Conservation (phyloP, 73 alveolate species). For the Stentor roeselii region DNA sequence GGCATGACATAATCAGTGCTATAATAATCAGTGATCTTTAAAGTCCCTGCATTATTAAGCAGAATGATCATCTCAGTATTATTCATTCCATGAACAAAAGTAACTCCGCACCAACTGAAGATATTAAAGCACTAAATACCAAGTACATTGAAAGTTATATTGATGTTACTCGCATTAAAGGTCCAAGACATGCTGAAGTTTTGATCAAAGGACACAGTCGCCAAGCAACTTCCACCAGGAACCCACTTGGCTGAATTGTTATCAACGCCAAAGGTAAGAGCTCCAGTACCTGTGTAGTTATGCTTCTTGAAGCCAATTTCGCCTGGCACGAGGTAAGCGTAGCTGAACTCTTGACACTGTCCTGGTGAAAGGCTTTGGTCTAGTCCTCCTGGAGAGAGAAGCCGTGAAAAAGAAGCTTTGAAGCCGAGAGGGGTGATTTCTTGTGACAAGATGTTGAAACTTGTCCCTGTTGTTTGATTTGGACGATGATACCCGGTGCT, state of each 20-base stretch:
- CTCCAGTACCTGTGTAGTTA: background rate
- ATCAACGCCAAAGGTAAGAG: background rate
- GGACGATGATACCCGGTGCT: background rate
- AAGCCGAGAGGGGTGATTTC: background rate
- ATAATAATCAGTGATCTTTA: background rate
- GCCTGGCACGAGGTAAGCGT: background rate
- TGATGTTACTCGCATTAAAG: background rate
- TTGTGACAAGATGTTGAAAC: background rate
- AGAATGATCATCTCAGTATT: constrained; percentile 14
- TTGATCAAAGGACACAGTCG: background rate
- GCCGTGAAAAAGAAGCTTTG: constrained; percentile 5
- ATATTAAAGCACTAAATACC: constrained; percentile 11
- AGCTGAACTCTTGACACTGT: background rate
- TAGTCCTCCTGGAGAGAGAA: background rate
- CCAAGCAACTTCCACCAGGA: background rate
- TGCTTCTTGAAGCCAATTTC: background rate
- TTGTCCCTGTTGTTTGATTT: background rate
- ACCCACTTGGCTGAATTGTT: background rate
- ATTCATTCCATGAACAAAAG: constrained; percentile 17
- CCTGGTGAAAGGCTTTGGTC: background rate
- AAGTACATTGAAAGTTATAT: background rate
- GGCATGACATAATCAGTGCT: constrained; percentile 2
- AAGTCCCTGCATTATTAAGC: background rate
- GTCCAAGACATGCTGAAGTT: background rate
- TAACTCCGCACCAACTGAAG: constrained; percentile 1